phyloP scores from a whole-genome alignment of 106 monocot species.

The Allium cepa region DNA sequence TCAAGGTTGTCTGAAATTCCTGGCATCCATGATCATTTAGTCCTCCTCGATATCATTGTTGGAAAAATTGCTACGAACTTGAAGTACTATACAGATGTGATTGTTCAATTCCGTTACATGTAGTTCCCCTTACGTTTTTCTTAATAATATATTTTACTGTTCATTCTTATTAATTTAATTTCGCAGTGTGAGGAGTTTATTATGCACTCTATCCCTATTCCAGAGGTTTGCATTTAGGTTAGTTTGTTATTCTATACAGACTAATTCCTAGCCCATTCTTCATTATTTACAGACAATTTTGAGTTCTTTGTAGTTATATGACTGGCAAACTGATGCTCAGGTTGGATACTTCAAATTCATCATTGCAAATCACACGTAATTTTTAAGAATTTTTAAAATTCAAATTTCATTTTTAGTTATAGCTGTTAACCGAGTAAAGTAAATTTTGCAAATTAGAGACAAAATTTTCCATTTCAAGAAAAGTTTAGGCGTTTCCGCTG shows the following conservation, averaged over 20 bases:
- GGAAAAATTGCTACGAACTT: conserved; percentile 94
- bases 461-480: conserved; percentile 89
- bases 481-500: conserved; percentile 79
- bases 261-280: background rate
- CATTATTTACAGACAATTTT: conserved; percentile 11
- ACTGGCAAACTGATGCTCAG: conserved; percentile 96
- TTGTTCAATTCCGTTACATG: background rate
- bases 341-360: conserved; percentile 89
- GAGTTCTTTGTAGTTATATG: conserved; percentile 74
- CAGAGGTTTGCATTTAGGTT: conserved; percentile 92
- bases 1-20: conserved; percentile 85
- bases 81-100: conserved; percentile 89
- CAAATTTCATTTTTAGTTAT: no score
- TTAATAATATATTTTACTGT: no score
- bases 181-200: conserved; percentile 89
- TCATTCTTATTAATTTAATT: conserved; percentile 1
- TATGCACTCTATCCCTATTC: conserved; percentile 82
- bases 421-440: no score
- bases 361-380: conserved; percentile 81
- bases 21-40: conserved; percentile 93
- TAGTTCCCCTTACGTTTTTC: no score
- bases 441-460: conserved; percentile 45
- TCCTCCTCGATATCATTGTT: conserved; percentile 91
- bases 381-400: background rate
- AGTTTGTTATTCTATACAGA: conserved; percentile 5